Base-by-base conservation (phyloP, 352 stramenopile species). In the Achlya hypogyna region DNA sequence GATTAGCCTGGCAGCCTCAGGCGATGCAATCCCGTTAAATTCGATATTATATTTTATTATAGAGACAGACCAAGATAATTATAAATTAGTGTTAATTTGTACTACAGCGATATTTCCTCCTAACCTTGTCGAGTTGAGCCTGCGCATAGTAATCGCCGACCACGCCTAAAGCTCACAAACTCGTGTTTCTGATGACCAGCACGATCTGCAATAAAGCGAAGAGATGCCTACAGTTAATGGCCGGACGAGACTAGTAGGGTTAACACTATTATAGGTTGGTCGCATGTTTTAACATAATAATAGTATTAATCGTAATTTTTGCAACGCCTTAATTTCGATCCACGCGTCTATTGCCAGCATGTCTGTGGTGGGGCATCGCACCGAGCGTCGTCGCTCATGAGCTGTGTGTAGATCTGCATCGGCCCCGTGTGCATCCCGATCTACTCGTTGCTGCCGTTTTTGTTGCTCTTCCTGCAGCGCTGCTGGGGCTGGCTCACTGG, bases 351-450 rank as follows among this genome's bases (percentile, higher is more conserved):
- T 10, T 18, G 2, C n/a, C 38, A 3, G 2, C 38, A 45, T 45
- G 38, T 45, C 38, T 18, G 38, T 45, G 38, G 38, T 45, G 12
- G 38, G 38, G 38, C 38, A n/a, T 45, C 12, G 2, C 12, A 45
- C 2, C 12, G n/a, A 45, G 38, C 12, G n/a, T 45, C 12, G 6
- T 45, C 38, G 38, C 38, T 18, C 38, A 45, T 45, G 38, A 45
- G 12, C 38, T 45, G 14, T 18, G 25, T 71, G 27, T 70, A 93
- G 85, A 90, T 93, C 45, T 93, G 85, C 51, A 87, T 93, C 29
- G 78, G 80, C 34, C 82, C 82, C 6, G 70, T 93, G 47, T 93
- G 85, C 52, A 84, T 93, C 67, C 83, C 85, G 8, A 69, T 84
- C 63, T 91, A 89, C 64, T 82, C 85, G 56, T 69, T 91, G 40